phyloP scores from a whole-genome alignment of 129 eudicot species.

The Tagetes erecta region DNA sequence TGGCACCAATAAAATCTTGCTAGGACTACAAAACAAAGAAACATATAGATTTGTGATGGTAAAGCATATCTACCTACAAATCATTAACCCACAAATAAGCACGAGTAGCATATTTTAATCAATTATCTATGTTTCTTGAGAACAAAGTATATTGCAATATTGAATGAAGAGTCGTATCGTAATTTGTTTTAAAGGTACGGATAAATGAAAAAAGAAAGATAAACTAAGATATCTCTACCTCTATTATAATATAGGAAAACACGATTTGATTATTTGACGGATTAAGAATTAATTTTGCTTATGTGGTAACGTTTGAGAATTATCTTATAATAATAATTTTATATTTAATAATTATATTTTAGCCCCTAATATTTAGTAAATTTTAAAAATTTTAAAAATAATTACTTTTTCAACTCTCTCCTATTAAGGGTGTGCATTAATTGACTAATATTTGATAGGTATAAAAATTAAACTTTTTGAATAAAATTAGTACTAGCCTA shows the following conservation, averaged over 20 bases:
- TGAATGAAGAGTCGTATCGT: constrained; percentile 23
- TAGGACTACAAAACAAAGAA: constrained; percentile 3
- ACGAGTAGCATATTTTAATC: constrained; percentile 22
- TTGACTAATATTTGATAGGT: no score
- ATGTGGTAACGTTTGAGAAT: no score
- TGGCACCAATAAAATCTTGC: constrained; percentile 25
- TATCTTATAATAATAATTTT: no score
- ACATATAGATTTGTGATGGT: constrained; percentile 29
- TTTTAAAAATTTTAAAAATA: no score
- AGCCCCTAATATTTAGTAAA: no score
- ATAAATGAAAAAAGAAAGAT: background rate
- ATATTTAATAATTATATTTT: no score
- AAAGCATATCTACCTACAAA: constrained; percentile 38
- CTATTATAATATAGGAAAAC: background rate
- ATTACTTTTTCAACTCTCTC: no score
- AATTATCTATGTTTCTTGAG: constrained; percentile 11
- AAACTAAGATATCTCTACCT: background rate
- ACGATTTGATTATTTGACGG: no score
- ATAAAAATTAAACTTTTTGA: no score
- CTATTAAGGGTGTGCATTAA: no score
- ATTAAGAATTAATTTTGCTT: no score
- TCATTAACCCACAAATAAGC: constrained; percentile 36
- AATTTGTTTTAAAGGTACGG: constrained; percentile 25
- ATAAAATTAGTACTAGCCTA: no score
- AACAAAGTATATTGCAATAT: constrained; percentile 12